phyloP scores from a whole-genome alignment of 805 yeast species.

The Ogataea thermomethanolica region DNA sequence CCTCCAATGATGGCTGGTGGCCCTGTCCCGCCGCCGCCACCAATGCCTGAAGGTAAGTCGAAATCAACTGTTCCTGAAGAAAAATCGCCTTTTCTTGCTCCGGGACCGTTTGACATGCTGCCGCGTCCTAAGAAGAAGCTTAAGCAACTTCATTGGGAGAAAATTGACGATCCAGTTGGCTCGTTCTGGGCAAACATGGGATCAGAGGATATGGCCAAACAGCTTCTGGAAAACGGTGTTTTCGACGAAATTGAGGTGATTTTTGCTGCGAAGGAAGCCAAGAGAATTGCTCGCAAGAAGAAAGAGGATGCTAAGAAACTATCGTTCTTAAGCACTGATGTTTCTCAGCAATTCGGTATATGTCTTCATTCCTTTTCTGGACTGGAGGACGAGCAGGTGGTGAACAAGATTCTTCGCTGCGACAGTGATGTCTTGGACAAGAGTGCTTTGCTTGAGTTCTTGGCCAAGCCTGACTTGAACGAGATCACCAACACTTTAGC shows the following conservation, averaged over 20 bases:
- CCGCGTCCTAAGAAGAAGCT: constrained; percentile 74
- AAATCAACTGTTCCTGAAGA: constrained; percentile 9
- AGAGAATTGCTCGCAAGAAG: constrained; percentile 45
- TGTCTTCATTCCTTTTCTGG: constrained; percentile 76
- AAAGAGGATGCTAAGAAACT: constrained; percentile 51
- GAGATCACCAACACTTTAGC: constrained; percentile 72
- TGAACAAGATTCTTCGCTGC: constrained; percentile 71
- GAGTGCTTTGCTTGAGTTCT: constrained; percentile 76
- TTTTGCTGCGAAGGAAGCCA: constrained; percentile 78
- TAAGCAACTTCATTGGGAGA: constrained; percentile 97
- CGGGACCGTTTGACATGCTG: constrained; percentile 43
- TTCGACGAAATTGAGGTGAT: constrained; percentile 79
- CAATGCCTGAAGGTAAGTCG: constrained; percentile 22
- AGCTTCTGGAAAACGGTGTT: constrained; percentile 71
- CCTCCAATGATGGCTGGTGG: constrained; percentile 22
- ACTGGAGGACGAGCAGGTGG: constrained; percentile 60
- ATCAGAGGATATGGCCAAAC: constrained; percentile 55
- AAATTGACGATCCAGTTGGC: constrained; percentile 74
- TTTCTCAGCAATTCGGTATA: constrained; percentile 93
- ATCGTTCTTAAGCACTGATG: constrained; percentile 72
- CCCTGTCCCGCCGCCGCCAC: constrained; percentile 31
- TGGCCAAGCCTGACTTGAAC: constrained; percentile 68
- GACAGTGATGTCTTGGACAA: constrained; percentile 67
- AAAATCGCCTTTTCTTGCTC: constrained; percentile 24
- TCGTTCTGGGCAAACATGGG: constrained; percentile 82